Percentiles rank a stretch among this genome's conserved stretches.
Evolutionary conservation across 148 eudicot genomes (phyloP).

Genomic region (Heliamphora exappendiculata): DNA sequence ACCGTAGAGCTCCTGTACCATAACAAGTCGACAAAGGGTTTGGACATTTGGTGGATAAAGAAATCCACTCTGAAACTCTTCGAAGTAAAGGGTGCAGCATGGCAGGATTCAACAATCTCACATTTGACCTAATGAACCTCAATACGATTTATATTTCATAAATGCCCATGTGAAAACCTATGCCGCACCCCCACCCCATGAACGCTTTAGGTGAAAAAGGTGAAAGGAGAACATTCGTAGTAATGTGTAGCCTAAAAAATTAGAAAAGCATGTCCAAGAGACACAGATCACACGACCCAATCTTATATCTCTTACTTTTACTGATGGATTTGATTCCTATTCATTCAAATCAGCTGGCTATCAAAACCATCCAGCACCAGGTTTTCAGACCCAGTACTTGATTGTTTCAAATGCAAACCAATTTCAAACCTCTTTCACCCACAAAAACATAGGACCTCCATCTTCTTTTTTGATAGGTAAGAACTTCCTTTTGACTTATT

Average conservation of each 20-base stretch:
- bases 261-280: too few relatives aligned
- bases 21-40: background rate
- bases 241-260: too few relatives aligned
- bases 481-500: background rate
- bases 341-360: background rate
- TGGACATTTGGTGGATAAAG: background rate
- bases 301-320: too few relatives aligned
- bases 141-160: too few relatives aligned
- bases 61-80: background rate
- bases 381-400: background rate
- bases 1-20: background rate
- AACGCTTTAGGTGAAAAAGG: too few relatives aligned
- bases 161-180: too few relatives aligned
- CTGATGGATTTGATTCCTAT: background rate
- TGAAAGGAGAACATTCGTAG: too few relatives aligned
- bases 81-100: background rate
- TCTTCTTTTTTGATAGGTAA: background rate
- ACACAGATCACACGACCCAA: too few relatives aligned
- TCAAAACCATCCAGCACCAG: background rate
- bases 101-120: too few relatives aligned
- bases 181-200: too few relatives aligned
- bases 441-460: background rate
- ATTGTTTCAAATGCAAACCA: background rate
- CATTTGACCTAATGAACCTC: too few relatives aligned
- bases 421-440: background rate